These are phyloP conservation scores for Anastatica hierochuntica DNA, from an alignment of 345 rosid species.

Conservation along the genomic window DNA sequence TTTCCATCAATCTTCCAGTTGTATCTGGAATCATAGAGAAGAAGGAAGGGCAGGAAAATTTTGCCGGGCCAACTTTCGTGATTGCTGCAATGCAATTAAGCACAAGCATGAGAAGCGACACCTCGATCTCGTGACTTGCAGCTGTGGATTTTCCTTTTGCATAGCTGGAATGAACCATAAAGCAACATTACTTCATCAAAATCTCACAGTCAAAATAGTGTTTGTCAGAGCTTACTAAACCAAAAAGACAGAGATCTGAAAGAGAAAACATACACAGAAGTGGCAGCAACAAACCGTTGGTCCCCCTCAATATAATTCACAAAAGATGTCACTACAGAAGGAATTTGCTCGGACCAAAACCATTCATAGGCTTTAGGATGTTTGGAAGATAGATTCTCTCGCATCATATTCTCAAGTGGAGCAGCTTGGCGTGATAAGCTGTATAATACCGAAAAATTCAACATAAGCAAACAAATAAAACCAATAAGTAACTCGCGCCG, in stretches of 20 bases:
- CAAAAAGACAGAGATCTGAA: slow-evolving; percentile 14
- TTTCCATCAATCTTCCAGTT: slow-evolving; percentile 81
- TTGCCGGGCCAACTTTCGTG: slow-evolving; percentile 76
- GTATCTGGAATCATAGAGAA: slow-evolving; percentile 60
- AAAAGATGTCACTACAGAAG: slow-evolving; percentile 51
- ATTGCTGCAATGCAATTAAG: slow-evolving; percentile 75
- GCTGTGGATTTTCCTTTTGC: slow-evolving; percentile 35
- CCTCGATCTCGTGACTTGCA: slow-evolving; percentile 49
- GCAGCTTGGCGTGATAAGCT: slow-evolving; percentile 68
- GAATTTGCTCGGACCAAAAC: slow-evolving; percentile 82
- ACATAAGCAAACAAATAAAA: background rate
- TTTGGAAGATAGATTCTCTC: slow-evolving; percentile 63
- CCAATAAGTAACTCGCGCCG: background rate
- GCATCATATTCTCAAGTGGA: slow-evolving; percentile 69
- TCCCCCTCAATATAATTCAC: slow-evolving; percentile 65
- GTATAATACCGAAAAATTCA: slow-evolving; percentile 20
- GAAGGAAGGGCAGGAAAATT: slow-evolving; percentile 70
- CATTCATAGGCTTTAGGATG: slow-evolving; percentile 65
- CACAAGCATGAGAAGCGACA: slow-evolving; percentile 75
- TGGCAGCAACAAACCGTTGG: slow-evolving; percentile 49
- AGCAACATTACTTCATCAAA: slow-evolving; percentile 12
- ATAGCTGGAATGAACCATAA: slow-evolving; percentile 33
- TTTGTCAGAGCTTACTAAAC: slow-evolving; percentile 1
- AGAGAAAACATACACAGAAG: slow-evolving; percentile 42
- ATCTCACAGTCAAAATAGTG: slow-evolving; percentile 10